Evolutionary conservation across 2,329 filamentous ascomycete genomes (phyloP).

Genomic region (Scedosporium minutisporum): DNA sequence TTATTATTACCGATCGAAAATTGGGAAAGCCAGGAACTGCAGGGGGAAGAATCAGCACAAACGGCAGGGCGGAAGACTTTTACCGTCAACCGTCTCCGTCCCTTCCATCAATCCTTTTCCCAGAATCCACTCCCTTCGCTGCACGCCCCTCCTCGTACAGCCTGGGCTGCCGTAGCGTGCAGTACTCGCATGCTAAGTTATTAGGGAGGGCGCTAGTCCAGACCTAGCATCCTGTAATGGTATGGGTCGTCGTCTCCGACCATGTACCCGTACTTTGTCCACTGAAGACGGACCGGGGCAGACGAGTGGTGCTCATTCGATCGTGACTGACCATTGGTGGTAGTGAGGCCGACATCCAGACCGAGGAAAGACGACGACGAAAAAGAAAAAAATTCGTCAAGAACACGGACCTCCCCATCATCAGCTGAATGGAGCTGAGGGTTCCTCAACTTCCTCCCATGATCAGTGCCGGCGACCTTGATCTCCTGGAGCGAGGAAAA

Average conservation of each 20-base stretch:
- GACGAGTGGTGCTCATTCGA: not conserved
- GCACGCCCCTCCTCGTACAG: not conserved
- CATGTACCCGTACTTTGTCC: not conserved
- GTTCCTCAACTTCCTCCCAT: not conserved
- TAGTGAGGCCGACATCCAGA: not conserved
- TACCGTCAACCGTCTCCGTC: not conserved
- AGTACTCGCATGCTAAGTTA: not conserved
- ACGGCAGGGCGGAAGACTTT: not conserved
- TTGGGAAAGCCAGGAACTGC: not conserved
- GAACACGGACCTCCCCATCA: too few relatives aligned
- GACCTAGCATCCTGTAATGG: not conserved
- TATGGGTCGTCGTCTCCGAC: not conserved
- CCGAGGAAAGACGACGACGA: not conserved
- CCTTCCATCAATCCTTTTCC: not conserved
- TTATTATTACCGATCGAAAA: not conserved
- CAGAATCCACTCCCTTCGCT: not conserved
- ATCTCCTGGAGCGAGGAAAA: not conserved
- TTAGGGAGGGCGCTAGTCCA: not conserved
- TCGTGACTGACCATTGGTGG: not conserved
- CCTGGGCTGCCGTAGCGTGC: too few relatives aligned
- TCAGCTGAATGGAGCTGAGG: not conserved
- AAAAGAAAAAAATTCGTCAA: too few relatives aligned
- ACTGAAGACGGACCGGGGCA: not conserved
- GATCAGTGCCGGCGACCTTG: not conserved
- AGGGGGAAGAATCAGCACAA: not conserved